Evolutionary conservation across 192 early-diverging fungal genomes (phyloP).

Genomic region (Thamnidium elegans): DNA sequence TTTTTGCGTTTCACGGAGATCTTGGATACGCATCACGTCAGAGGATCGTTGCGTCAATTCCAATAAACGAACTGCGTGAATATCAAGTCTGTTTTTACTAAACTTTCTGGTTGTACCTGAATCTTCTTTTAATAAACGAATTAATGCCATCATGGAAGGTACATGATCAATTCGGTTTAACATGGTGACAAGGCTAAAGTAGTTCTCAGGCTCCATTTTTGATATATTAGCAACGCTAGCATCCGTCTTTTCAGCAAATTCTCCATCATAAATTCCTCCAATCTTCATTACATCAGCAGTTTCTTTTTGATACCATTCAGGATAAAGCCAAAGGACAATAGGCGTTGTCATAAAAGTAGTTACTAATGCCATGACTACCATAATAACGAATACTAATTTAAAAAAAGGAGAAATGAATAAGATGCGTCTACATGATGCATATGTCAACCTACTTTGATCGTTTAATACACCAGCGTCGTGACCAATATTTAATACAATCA

Average conservation of each 20-base stretch:
- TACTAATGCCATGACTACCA: slow-evolving; percentile 46
- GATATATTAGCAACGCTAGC: neutral
- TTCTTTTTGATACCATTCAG: slow-evolving; percentile 56
- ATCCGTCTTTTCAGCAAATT: slow-evolving; percentile 21
- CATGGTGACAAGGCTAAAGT: slow-evolving; percentile 47
- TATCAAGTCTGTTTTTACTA: slow-evolving; percentile 13
- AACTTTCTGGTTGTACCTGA: slow-evolving; percentile 10
- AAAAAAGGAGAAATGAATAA: neutral
- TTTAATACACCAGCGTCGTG: slow-evolving; percentile 81
- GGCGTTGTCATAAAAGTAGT: slow-evolving; percentile 92
- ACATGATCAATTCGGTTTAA: slow-evolving; percentile 62
- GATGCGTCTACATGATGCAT: neutral
- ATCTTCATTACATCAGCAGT: slow-evolving; percentile 6
- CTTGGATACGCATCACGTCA: slow-evolving; percentile 72
- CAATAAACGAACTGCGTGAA: slow-evolving; percentile 74
- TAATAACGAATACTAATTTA: slow-evolving; percentile 47
- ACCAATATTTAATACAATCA: slow-evolving; percentile 95
- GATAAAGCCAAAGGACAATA: slow-evolving; percentile 70
- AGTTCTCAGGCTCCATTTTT: neutral
- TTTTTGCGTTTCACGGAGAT: slow-evolving; percentile 56
- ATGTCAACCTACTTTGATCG: slow-evolving; percentile 37
- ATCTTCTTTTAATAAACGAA: slow-evolving; percentile 54
- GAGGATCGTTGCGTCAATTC: slow-evolving; percentile 79
- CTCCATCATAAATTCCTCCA: slow-evolving; percentile 18
- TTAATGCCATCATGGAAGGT: slow-evolving; percentile 70